Base-by-base conservation (phyloP, 1,284 basidiomycete species). In the Stygiomarasmius scandens region DNA sequence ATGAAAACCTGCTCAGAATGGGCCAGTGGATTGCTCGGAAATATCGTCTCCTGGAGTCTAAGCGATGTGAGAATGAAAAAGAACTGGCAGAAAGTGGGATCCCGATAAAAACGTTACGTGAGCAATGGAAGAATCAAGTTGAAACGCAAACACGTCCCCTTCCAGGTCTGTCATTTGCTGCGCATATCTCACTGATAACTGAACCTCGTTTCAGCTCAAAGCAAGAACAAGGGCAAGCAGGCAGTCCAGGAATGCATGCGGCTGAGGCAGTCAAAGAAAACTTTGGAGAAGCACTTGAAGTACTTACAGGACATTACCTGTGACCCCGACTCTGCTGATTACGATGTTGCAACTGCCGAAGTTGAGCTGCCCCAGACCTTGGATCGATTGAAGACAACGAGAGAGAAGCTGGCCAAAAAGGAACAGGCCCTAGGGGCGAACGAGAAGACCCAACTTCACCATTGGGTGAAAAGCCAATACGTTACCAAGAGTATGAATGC, bases 71-170 rank as follows among this genome's bases (percentile, higher is more conserved):
- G 3, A 62, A 59, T 1, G 27, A 54, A 22, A 43, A 36, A 25
- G 29, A 14, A 8, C 44, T 64, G 1, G 24, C 12, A 6, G 43
- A 25, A 0, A 51, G 44, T 24, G 44, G 52, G 1, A 19, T 58
- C 19, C 16, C 20, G 2, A 51, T 56, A 3, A n/a, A 38, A 2
- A 23, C 47, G 3, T 50, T 67, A 1, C 55, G 54, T 8, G 58
- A 52, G 27, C 55, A 66, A 27, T 66, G 65, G 65, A 25, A 43
- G 22, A 51, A 49, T 5, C 65, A 67, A 52, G 55, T 64, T 9
- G 23, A 22, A 11, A 54, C 48, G 20, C 63, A 65, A 43, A 65
- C 58, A 1, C 43, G 50, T 32, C 63, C 60, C 9, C 6, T 60
- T 12, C 58, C 59, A 1, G 27, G 62, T 67, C 58, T 54, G 56